phyloP scores from a whole-genome alignment of 805 yeast genomes.

The Candida maltosa region DNA sequence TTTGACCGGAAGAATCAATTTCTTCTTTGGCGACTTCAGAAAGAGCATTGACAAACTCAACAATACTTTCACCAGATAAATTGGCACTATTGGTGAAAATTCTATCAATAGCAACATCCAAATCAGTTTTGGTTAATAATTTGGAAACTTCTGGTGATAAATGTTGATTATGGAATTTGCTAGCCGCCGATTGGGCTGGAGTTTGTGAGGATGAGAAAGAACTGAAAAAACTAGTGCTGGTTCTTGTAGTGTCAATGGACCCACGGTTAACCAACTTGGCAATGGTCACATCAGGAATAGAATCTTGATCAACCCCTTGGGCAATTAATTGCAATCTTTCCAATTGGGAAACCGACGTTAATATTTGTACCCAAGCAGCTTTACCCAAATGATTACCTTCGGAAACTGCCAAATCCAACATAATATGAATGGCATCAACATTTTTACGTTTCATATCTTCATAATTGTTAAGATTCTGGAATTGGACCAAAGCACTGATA shows the following conservation, averaged over 20 bases:
- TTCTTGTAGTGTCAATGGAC: conserved; percentile 49
- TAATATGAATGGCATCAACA: conserved; percentile 70
- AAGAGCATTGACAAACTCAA: conserved; percentile 81
- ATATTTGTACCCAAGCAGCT: conserved; percentile 77
- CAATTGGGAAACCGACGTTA: conserved; percentile 81
- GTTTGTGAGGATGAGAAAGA: conserved; percentile 50
- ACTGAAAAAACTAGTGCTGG: conserved; percentile 48
- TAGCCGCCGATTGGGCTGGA: conserved; percentile 65
- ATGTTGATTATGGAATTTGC: conserved; percentile 69
- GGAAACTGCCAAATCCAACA: conserved; percentile 71
- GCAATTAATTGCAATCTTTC: conserved; percentile 88
- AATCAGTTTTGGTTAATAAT: conserved; percentile 58
- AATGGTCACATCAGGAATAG: conserved; percentile 79
- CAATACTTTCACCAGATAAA: conserved; percentile 79
- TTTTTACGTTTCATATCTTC: conserved; percentile 78
- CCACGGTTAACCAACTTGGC: conserved; percentile 62
- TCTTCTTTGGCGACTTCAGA: conserved; percentile 88
- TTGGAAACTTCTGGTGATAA: conserved; percentile 56
- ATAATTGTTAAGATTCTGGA: conserved; percentile 73
- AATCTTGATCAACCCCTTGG: conserved; percentile 78
- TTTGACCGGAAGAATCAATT: conserved; percentile 80
- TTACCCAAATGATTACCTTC: conserved; percentile 73
- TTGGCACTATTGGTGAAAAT: conserved; percentile 80
- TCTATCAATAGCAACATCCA: conserved; percentile 79
- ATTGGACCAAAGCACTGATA: conserved; percentile 85